These are phyloP conservation scores for Coffea humblotiana DNA, from an alignment of 305 asterid species.

Conservation along the genomic window DNA sequence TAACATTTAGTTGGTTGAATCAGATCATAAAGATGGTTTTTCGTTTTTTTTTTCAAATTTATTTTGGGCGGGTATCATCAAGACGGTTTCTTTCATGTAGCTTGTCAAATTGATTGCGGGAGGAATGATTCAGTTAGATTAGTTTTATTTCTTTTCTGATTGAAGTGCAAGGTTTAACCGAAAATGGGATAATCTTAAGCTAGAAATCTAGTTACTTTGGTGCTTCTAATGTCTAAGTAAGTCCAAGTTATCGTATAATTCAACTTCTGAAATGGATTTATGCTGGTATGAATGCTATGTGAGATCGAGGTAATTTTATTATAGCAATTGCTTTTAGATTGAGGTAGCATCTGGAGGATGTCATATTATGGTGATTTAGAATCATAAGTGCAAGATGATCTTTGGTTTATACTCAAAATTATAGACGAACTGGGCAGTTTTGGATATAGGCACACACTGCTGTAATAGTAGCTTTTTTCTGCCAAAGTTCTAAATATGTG, in stretches of 20 bases:
- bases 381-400: neutral
- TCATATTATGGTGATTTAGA: neutral
- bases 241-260: too few species aligned
- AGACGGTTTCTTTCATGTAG: neutral
- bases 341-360: neutral
- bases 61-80: too few species aligned
- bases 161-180: neutral
- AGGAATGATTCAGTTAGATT: neutral
- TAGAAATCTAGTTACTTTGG: neutral
- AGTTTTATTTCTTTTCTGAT: neutral
- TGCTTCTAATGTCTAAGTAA: too few species aligned
- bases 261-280: neutral
- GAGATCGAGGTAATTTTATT: neutral
- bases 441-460: neutral
- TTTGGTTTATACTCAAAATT: neutral
- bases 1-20: neutral
- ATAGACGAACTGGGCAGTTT: neutral
- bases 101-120: neutral
- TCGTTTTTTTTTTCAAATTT: too few species aligned
- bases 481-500: neutral
- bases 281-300: neutral
- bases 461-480: too few species aligned
- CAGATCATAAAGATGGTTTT: neutral
- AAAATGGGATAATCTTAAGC: neutral
- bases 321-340: neutral